Evolutionary conservation across 192 early-diverging fungal genomes (phyloP), one percentile per base, ranked within the genome.

Genomic region (Backusella sp.): DNA sequence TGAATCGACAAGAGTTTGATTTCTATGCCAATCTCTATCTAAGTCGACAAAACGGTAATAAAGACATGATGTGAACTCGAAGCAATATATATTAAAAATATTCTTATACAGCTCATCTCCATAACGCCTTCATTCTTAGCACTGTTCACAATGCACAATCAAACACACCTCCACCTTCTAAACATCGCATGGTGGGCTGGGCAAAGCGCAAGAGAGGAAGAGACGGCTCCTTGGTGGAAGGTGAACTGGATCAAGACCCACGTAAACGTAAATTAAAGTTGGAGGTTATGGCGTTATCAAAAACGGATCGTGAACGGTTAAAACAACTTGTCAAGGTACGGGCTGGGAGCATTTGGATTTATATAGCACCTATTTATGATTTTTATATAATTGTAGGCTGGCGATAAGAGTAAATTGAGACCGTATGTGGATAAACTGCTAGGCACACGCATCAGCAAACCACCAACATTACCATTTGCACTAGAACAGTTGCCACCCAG

Each of bases 1-100:
- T 93, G 35, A 91, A 92, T 73, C 88, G 91, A 14, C 91, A 91
- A 72, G 92, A 93, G 77, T 93, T 93, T 49, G 92, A 93, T 82
- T 92, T 91, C 83, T 93, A 91, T 76, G 92, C 91, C 42, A 90
- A 91, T 80, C 78, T 91, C 34, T 92, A 93, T 69, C 80, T 88
- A 23, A 86, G 83, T 17, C 74, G 83, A 42, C 76, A 83, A 34
- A 79, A 86, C 77, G 86, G 86, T 88, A 84, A 46, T 12, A 6
- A 35, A 73, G 0, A 1, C 19, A 37, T 14, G 21, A 68, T 65
- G n/a, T 14, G 34, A n/a, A 11, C 11, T 39, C 9, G 37, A 8
- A 11, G 37, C 9, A n/a, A n/a, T n/a, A 39, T 12, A 30, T 32
- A 34, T 68, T 39, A 30, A n/a, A n/a, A n/a, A 46, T 39, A 12